phyloP scores from a whole-genome alignment of 1,284 basidiomycete species.

The Athelia sp. region DNA sequence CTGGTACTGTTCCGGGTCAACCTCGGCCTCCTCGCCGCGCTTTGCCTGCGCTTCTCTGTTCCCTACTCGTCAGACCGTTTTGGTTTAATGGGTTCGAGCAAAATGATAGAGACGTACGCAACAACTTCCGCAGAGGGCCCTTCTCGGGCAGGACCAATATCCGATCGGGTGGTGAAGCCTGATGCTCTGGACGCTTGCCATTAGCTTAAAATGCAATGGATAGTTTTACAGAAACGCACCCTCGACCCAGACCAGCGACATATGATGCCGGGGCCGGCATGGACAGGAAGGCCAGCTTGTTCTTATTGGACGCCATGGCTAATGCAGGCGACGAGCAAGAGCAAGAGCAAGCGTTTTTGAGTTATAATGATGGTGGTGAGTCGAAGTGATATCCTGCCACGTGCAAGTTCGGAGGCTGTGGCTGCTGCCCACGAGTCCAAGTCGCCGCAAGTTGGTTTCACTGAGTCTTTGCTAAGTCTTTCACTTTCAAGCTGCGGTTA shows the following conservation, averaged over 20 bases:
- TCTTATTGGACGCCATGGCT: constrained; percentile 51
- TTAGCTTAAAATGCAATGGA: constrained; percentile 1
- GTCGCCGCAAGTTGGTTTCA: no score
- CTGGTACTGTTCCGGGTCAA: constrained; percentile 87
- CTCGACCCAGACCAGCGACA: constrained; percentile 94
- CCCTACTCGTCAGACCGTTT: constrained; percentile 2
- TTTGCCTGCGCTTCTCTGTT: constrained; percentile 73
- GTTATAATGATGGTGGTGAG: no score
- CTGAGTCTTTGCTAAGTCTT: no score
- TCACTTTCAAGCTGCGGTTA: no score
- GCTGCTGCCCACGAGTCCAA: no score
- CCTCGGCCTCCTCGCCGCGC: constrained; percentile 82
- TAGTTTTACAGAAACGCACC: constrained; percentile 41
- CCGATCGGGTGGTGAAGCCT: constrained; percentile 97
- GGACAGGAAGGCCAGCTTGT: constrained; percentile 78
- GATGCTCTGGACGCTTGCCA: constrained; percentile 62
- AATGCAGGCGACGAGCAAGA: no score
- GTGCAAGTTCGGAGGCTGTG: no score
- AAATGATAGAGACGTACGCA: constrained; percentile 57
- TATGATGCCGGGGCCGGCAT: constrained; percentile 92
- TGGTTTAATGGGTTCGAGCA: not conserved
- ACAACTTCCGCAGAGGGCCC: constrained; percentile 40
- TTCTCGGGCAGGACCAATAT: constrained; percentile 84
- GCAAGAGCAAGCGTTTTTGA: no score
- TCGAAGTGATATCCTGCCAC: no score